phyloP scores from a whole-genome alignment of 1,284 basidiomycete genomes.

The Sanguinoderma infundibulare region DNA sequence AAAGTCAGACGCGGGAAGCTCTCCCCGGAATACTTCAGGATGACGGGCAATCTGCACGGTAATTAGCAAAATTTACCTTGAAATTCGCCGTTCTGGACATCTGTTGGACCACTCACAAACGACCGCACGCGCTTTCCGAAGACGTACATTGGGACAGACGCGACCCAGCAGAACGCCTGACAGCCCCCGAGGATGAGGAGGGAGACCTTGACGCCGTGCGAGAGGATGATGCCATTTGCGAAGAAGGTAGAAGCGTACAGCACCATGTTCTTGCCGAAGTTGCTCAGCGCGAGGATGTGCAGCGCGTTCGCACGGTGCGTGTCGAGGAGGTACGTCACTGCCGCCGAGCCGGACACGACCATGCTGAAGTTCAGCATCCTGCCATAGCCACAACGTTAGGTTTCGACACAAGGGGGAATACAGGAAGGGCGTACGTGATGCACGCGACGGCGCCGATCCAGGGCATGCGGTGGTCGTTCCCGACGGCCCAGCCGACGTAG shows the following conservation, averaged over 20 bases:
- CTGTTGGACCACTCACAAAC: slow-evolving; percentile 36
- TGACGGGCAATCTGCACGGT: slow-evolving; percentile 16
- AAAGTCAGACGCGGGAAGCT: not conserved
- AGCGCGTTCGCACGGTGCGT: slow-evolving; percentile 41
- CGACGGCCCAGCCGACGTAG: slow-evolving; percentile 53
- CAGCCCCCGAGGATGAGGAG: slow-evolving; percentile 44
- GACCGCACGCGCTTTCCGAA: slow-evolving; percentile 47
- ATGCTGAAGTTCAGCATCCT: slow-evolving; percentile 45
- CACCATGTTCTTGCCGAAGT: slow-evolving; percentile 49
- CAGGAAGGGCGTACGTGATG: slow-evolving; percentile 36
- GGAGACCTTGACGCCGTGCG: slow-evolving; percentile 40
- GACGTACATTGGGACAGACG: slow-evolving; percentile 46
- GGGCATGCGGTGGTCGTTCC: slow-evolving; percentile 45
- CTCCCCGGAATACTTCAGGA: slow-evolving; percentile 14
- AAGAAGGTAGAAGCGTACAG: slow-evolving; percentile 51
- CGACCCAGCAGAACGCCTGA: slow-evolving; percentile 44
- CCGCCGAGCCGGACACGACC: slow-evolving; percentile 44
- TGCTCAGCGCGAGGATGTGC: slow-evolving; percentile 47
- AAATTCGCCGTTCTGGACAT: not conserved
- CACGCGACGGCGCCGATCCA: slow-evolving; percentile 50
- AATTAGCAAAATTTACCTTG: not conserved
- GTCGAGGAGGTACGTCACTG: slow-evolving; percentile 49
- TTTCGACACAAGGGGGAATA: too few relatives aligned
- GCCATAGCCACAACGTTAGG: too few relatives aligned
- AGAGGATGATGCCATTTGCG: slow-evolving; percentile 46